Percentiles rank a stretch among this genome's conserved stretches.
These are phyloP conservation scores for Hippophae tibetana DNA, from an alignment of 306 rosid species.

Conservation along the genomic window DNA sequence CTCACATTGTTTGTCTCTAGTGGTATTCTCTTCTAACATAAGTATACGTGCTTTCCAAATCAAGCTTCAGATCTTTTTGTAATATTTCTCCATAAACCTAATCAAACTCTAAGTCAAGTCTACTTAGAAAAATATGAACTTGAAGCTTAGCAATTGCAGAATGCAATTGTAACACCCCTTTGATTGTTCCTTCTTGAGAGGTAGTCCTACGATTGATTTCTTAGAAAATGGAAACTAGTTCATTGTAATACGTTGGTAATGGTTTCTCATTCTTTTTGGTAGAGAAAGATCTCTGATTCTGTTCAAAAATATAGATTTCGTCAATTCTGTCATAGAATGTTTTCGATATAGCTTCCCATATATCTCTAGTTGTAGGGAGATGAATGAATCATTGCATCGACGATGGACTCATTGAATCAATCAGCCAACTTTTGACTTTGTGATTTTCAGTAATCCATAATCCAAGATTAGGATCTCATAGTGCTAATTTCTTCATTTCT, in stretches of 20 bases:
- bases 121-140: neutral
- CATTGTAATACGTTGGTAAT: neutral
- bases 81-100: too few species aligned
- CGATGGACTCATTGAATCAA: too few species aligned
- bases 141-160: neutral
- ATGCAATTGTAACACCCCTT: neutral
- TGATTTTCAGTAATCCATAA: neutral
- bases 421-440: neutral
- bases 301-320: too few species aligned
- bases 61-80: too few species aligned
- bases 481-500: too few species aligned
- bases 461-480: neutral
- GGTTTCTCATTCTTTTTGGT: neutral
- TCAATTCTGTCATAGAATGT: neutral
- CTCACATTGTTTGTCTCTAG: neutral
- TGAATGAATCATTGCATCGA: too few species aligned
- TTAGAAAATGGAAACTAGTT: conserved; percentile 1
- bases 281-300: too few species aligned
- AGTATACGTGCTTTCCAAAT: too few species aligned
- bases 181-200: neutral
- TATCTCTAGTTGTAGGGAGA: too few species aligned
- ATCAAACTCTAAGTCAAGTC: too few species aligned
- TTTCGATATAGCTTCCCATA: too few species aligned
- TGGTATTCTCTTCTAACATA: too few species aligned
- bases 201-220: neutral